phyloP scores from a whole-genome alignment of 495 filamentous ascomycete genomes.

The Neurospora sp. region DNA sequence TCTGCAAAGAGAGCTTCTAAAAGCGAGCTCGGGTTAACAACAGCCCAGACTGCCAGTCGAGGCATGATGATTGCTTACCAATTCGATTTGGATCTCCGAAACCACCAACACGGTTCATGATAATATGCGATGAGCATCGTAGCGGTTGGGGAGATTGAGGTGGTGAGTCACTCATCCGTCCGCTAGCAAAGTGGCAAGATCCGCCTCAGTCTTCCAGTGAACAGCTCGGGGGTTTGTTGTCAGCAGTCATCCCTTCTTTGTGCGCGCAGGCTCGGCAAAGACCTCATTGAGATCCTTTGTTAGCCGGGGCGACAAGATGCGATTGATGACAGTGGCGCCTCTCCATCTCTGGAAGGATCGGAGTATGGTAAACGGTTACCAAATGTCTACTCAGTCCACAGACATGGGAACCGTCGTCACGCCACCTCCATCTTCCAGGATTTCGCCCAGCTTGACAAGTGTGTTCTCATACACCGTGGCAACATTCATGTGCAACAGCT shows the following conservation, averaged over 20 bases:
- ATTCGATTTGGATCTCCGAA: not conserved
- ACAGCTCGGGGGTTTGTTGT: not conserved
- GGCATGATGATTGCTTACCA: not conserved
- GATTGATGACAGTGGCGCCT: not conserved
- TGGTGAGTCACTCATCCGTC: not conserved
- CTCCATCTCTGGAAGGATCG: not conserved
- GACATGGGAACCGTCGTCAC: slow-evolving; percentile 7
- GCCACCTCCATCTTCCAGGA: slow-evolving; percentile 29
- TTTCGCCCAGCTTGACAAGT: slow-evolving; percentile 57
- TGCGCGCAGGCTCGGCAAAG: not conserved
- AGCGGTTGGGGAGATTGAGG: not conserved
- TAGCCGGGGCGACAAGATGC: not conserved
- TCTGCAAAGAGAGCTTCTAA: not conserved
- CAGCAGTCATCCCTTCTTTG: not conserved
- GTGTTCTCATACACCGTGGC: slow-evolving; percentile 71
- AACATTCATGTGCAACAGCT: slow-evolving; percentile 50
- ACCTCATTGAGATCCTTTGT: not conserved
- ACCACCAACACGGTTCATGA: not conserved
- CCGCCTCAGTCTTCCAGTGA: not conserved
- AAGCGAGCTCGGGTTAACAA: not conserved
- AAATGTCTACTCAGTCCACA: slow-evolving; percentile 1
- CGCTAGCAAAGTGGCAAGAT: not conserved
- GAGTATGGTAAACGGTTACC: not conserved
- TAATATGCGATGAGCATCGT: not conserved
- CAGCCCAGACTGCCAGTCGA: not conserved